A percentile compares a stretch with the other conserved stretches of the same genome.
phyloP scores from a whole-genome alignment of 192 early-diverging fungal genomes.

The Coemansia sp. region DNA sequence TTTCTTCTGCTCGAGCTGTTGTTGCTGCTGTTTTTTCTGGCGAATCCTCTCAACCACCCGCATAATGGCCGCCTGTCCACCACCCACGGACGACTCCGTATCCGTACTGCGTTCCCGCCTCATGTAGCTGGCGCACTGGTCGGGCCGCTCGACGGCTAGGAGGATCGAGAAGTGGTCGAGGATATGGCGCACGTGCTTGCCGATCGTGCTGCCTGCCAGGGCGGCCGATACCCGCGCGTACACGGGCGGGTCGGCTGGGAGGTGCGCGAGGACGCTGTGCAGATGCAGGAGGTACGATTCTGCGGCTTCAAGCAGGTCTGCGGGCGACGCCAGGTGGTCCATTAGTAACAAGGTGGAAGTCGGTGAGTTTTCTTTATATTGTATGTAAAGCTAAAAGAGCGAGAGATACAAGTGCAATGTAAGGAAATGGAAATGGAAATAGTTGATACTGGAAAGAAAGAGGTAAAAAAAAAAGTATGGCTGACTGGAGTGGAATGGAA shows the following conservation, averaged over 20 bases:
- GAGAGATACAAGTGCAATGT: too few species aligned
- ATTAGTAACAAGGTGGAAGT: too few species aligned
- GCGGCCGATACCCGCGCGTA: slow-evolving; percentile 37
- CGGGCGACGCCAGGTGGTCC: not conserved
- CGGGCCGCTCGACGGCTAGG: not conserved
- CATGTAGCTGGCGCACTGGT: slow-evolving; percentile 21
- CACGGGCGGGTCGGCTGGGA: slow-evolving; percentile 11
- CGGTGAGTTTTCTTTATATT: slow-evolving; percentile 8
- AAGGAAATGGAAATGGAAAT: too few species aligned
- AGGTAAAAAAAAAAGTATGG: too few species aligned
- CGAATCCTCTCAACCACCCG: not conserved
- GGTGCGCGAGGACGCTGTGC: slow-evolving; percentile 3
- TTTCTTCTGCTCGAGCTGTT: not conserved
- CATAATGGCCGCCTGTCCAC: slow-evolving; percentile 18
- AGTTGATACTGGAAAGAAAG: too few species aligned
- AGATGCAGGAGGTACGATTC: slow-evolving; percentile 21
- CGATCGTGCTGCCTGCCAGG: slow-evolving; percentile 56
- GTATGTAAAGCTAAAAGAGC: not conserved
- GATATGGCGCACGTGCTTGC: slow-evolving; percentile 59
- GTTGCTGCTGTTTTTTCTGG: not conserved
- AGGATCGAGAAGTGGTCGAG: slow-evolving; percentile 55
- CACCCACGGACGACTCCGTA: slow-evolving; percentile 20
- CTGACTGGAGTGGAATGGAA: too few species aligned
- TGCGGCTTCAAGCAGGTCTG: slow-evolving; percentile 25
- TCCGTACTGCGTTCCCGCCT: slow-evolving; percentile 23